Conservation (phyloP, 2,329 filamentous ascomycete genomes). For the Trichoderma hamatum region DNA sequence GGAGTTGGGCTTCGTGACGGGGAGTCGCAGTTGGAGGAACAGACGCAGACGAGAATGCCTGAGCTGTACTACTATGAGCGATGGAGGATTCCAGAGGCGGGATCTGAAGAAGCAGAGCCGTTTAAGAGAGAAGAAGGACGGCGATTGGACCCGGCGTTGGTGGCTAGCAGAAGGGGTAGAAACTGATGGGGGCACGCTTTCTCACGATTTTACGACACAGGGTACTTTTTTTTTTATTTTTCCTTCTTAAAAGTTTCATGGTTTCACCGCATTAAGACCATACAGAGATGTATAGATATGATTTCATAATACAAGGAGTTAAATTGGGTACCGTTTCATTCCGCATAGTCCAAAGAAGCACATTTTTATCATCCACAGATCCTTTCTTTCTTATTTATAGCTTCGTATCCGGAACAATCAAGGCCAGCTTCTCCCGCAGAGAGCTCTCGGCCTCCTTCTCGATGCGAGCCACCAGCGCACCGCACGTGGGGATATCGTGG, state of each 20-base stretch:
- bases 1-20: constrained; percentile 36
- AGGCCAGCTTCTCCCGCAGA: constrained; percentile 59
- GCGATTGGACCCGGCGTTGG: constrained; percentile 22
- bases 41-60: constrained; percentile 31
- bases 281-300: background rate
- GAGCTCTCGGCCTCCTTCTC: constrained; percentile 74
- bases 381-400: constrained; percentile 46
- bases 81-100: background rate
- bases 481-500: constrained; percentile 79
- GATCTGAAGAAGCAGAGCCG: background rate
- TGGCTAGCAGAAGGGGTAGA: background rate
- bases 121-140: constrained; percentile 1
- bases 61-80: constrained; percentile 29
- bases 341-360: background rate
- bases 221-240: background rate
- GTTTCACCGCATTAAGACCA: background rate
- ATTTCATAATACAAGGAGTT: background rate
- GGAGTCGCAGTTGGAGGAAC: constrained; percentile 26
- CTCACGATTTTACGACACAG: background rate
- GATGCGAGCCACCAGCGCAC: constrained; percentile 69
- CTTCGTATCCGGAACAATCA: constrained; percentile 62
- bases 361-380: background rate
- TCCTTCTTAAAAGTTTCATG: background rate
- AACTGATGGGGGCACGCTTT: background rate
- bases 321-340: background rate